Base-by-base conservation (phyloP, 1,139 yeast species). In the Geotrichum europaeum region DNA sequence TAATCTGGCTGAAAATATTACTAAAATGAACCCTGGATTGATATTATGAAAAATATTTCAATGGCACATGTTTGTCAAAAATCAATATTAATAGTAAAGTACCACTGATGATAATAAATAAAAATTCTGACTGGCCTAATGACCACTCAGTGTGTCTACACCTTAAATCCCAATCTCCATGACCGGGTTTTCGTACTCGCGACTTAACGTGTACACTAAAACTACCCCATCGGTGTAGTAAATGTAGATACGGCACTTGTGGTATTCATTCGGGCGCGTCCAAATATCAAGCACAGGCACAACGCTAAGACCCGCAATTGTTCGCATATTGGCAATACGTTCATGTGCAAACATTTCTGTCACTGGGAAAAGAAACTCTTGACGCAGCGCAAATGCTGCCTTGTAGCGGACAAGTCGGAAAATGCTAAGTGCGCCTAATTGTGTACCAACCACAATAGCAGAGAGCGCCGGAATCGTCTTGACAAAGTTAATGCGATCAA, bases 311-410 rank as follows among this genome's bases (percentile, higher is more conserved):
- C 40, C 40, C 40, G 40, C 40, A 5, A 34, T 15, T 15, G 40
- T 34, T 4, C 40, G 40, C 18, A 34, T 34, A 10, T 15, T 34
- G n/a, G 40, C n/a, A 34, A 34, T 34, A 4, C 40, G 40, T 4
- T 34, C 40, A n/a, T 34, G 40, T 10, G 40, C 3, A 34, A 34
- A 34, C 40, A 34, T 34, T 2, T 53, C 65, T 20, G 57, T 59
- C n/a, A 63, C 67, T 2, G 76, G 75, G 57, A 85, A 78, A 0
- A 81, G 69, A 64, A 77, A 79, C 67, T 86, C 92, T 65, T 84
- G 88, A 52, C 91, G 73, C 78, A 86, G 76, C 2, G 84, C 83
- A 65, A 75, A 79, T 0, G 85, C 69, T 0, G 89, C 89, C 34
- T 85, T 71, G 67, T 79, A 79, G 56, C 78, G 76, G 32, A 87